Base-by-base conservation (phyloP, 106 monocot species). In the Dendrobium huoshanense region DNA sequence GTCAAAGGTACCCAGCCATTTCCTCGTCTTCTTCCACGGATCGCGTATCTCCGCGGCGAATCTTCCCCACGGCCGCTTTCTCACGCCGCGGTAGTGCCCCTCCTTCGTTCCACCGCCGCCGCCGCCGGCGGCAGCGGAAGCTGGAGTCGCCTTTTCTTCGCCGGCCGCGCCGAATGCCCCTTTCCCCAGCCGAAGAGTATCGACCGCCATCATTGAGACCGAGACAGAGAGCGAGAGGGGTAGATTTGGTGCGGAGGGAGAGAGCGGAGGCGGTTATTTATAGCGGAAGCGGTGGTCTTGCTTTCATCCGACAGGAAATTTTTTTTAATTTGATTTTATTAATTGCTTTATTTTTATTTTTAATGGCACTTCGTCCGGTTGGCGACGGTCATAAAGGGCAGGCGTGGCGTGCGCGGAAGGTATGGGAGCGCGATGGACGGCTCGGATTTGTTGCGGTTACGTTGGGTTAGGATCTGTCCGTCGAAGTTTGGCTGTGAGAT, bases 301-400 rank as follows among this genome's bases (percentile, higher is more conserved):
- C 74, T 85, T 85, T 61, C 82, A 79, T 48, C 88, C 88, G 88
- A 88, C 88, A 88, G 72, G 85, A 85, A 85, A 79, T 77, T 84
- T 83, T 13, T 9, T 77, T 74, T 74, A 42, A 70, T 70, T 67
- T 70, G 3, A 22, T 42, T 74, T 41, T 42, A 43, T 74, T 74
- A 10, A 76, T 48, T 49, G 7, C 13, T 48, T 48, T 15, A 45
- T 75, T 75, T 45, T 45, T n/a, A 41, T 41, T 25, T 45, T 49
- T 10, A 48, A 75, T 75, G 44, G 9, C 29, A 33, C 5, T 33
- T 13, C 27, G 9, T 37, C 70, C 33, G 27, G 70, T 72, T 8
- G 70, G 70, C 70, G 70, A 29, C 8, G 37, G 37, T 37, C 37
- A 37, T 37, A 37, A 37, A 37, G 37, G 37, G 37, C 37, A 37